These are phyloP conservation scores for Firmiana major DNA, from an alignment of 345 rosid genomes.

Conservation along the genomic window DNA sequence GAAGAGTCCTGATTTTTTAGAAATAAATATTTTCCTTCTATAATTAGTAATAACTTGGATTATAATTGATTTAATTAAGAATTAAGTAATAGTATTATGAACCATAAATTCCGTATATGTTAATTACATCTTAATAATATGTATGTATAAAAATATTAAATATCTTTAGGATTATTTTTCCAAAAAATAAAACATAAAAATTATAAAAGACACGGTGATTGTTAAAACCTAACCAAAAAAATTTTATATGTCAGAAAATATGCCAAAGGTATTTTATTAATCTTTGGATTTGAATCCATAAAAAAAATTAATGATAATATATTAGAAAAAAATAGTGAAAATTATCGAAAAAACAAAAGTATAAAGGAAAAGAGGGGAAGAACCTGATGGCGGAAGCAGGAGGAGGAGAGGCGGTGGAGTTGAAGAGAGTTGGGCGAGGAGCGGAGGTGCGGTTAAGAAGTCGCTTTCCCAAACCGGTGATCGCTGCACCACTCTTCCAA, in stretches of 20 bases:
- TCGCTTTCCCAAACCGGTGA: constrained; percentile 48
- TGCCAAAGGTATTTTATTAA: too few species aligned
- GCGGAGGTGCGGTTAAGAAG: constrained; percentile 24
- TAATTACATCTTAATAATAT: too few species aligned
- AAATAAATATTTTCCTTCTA: not conserved
- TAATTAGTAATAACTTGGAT: not conserved
- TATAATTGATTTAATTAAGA: not conserved
- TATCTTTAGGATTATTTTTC: too few species aligned
- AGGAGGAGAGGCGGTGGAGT: not conserved
- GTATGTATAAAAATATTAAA: too few species aligned
- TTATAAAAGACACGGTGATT: too few species aligned
- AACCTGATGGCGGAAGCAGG: constrained; percentile 14
- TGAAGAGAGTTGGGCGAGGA: not conserved
- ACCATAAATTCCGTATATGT: too few species aligned
- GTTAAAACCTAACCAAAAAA: too few species aligned
- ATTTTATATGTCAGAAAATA: too few species aligned
- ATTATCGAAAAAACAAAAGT: not conserved
- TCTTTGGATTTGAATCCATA: too few species aligned
- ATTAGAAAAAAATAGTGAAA: too few species aligned
- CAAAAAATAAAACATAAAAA: too few species aligned
- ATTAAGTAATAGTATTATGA: not conserved
- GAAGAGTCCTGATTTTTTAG: not conserved
- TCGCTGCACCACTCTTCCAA: constrained; percentile 39
- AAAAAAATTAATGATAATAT: too few species aligned
- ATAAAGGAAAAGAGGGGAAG: not conserved